A percentile compares a stretch with the other conserved stretches of the same genome.
phyloP scores from a whole-genome alignment of 441 rosid species.

The Croton laevigatus region DNA sequence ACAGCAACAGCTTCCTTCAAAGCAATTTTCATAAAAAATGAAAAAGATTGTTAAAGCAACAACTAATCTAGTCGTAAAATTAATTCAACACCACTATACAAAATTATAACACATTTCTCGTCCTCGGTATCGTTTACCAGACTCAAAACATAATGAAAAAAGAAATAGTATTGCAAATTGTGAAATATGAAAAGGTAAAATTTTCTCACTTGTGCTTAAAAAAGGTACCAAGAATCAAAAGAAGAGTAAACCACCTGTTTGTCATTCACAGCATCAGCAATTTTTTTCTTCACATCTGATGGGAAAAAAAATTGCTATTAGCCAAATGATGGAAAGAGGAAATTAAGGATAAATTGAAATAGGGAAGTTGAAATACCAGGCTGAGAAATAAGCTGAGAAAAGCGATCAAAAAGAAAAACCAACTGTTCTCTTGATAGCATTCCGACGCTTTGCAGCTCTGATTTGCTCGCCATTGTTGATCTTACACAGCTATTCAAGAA shows the following conservation, averaged over 20 bases:
- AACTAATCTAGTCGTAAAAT: neutral
- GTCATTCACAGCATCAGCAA: constrained; percentile 75
- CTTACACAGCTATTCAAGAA: neutral
- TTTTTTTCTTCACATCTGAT: constrained; percentile 74
- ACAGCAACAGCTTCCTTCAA: constrained; percentile 85
- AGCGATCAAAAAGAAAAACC: constrained; percentile 63
- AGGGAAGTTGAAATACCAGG: constrained; percentile 37
- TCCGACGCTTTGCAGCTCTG: constrained; percentile 32
- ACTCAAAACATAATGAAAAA: neutral
- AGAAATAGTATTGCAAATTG: neutral
- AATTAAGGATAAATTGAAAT: neutral
- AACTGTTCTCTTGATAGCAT: constrained; percentile 65
- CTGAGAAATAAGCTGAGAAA: constrained; percentile 55
- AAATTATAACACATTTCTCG: neutral
- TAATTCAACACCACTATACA: neutral
- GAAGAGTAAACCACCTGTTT: constrained; percentile 44
- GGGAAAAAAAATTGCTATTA: neutral
- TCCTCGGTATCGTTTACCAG: neutral
- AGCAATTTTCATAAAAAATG: neutral
- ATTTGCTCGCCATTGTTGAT: constrained; percentile 15
- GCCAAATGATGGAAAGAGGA: neutral
- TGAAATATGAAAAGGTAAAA: neutral
- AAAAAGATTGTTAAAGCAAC: neutral
- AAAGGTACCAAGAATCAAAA: neutral
- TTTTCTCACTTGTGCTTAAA: neutral